Percentiles rank a stretch among this genome's conserved stretches.
phyloP scores from a whole-genome alignment of 768 basidiomycete genomes.

The Amanita rimosa region DNA sequence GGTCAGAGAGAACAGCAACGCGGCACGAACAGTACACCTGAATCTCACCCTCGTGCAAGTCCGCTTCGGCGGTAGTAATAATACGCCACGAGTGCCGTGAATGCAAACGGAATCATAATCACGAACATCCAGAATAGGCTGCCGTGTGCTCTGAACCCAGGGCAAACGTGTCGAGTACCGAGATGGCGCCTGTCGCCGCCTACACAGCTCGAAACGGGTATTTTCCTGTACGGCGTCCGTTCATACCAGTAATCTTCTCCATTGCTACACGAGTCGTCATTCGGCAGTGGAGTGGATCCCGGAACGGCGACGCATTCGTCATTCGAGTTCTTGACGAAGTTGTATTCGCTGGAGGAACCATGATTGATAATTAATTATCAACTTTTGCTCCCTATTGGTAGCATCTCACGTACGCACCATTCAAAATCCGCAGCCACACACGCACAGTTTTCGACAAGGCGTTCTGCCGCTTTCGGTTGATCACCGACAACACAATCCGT shows the following conservation, averaged over 20 bases:
- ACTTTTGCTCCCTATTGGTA: not conserved
- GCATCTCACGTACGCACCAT: conserved; percentile 48
- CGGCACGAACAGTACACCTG: conserved; percentile 5
- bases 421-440: conserved; percentile 81
- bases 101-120: conserved; percentile 61
- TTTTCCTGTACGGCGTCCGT: conserved; percentile 82
- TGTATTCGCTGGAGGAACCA: conserved; percentile 71
- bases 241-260: conserved; percentile 86
- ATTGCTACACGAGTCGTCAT: conserved; percentile 51
- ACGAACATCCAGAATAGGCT: conserved; percentile 79
- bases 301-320: conserved; percentile 72
- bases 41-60: conserved; percentile 58
- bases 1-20: conserved; percentile 3
- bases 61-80: conserved; percentile 78
- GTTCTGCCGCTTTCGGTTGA: conserved; percentile 37
- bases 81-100: conserved; percentile 66
- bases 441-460: conserved; percentile 56
- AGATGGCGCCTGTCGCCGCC: conserved; percentile 73
- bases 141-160: conserved; percentile 65
- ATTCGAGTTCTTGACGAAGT: conserved; percentile 56
- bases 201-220: conserved; percentile 80
- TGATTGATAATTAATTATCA: no score
- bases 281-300: conserved; percentile 50
- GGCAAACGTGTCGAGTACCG: conserved; percentile 67
- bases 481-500: conserved; percentile 79